Evolutionary conservation across 352 stramenopile genomes (phyloP).

Genomic region (Pythium periplocum): DNA sequence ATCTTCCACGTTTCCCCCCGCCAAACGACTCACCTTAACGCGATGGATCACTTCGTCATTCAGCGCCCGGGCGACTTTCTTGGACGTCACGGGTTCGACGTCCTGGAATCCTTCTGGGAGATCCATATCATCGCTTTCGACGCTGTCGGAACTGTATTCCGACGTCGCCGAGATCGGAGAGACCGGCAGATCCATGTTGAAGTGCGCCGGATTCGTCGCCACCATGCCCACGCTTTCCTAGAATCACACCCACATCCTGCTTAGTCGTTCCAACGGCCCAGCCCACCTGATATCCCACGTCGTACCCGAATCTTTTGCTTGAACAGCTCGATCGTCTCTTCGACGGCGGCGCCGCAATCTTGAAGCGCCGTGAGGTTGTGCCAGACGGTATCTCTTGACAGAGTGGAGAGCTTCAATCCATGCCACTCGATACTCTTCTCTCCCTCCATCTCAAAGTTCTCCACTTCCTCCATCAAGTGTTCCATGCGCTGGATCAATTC

Average conservation of each 20-base stretch:
- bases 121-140: constrained; percentile 44
- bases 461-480: constrained; percentile 49
- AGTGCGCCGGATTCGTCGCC: constrained; percentile 33
- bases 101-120: constrained; percentile 51
- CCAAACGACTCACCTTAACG: constrained; percentile 27
- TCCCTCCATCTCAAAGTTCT: constrained; percentile 46
- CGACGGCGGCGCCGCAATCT: constrained; percentile 42
- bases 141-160: constrained; percentile 49
- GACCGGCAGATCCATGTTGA: constrained; percentile 22
- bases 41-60: constrained; percentile 76
- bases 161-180: constrained; percentile 18
- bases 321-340: constrained; percentile 34
- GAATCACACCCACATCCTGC: background rate
- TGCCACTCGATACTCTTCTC: constrained; percentile 28
- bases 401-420: constrained; percentile 28
- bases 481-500: constrained; percentile 56
- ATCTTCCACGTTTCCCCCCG: too few species aligned
- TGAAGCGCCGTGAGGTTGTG: constrained; percentile 54
- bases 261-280: background rate
- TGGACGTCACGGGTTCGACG: constrained; percentile 68
- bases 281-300: background rate
- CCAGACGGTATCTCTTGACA: constrained; percentile 54
- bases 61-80: constrained; percentile 62
- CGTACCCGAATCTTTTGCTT: constrained; percentile 51
- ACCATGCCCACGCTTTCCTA: constrained; percentile 50